Conservation (phyloP, 352 stramenopile genomes). For the Phytophthora sp. region DNA sequence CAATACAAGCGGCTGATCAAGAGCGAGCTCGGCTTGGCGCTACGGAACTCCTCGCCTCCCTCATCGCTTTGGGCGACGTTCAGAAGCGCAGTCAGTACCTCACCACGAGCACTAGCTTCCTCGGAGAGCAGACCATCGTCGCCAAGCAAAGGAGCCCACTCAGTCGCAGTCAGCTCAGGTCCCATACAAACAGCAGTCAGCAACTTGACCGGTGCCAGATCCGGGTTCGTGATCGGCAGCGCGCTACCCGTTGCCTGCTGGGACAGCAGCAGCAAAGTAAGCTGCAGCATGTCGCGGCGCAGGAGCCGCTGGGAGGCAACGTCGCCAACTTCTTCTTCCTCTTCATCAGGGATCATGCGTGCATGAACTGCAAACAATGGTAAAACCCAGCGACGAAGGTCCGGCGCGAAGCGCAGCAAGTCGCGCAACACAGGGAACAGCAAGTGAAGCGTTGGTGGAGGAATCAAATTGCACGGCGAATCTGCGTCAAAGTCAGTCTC, state of each 20-base stretch:
- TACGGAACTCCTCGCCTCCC: slow-evolving; percentile 42
- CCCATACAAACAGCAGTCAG: slow-evolving; percentile 66
- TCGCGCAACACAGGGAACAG: slow-evolving; percentile 76
- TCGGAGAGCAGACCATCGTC: slow-evolving; percentile 76
- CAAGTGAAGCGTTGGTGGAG: slow-evolving; percentile 79
- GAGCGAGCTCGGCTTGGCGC: slow-evolving; percentile 48
- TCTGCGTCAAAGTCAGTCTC: slow-evolving; percentile 79
- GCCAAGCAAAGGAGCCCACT: slow-evolving; percentile 77
- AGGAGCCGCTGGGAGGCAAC: slow-evolving; percentile 75
- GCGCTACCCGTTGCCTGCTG: slow-evolving; percentile 56
- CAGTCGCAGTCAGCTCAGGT: slow-evolving; percentile 52
- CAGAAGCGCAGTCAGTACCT: slow-evolving; percentile 65
- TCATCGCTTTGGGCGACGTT: slow-evolving; percentile 67
- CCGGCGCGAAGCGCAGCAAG: slow-evolving; percentile 54
- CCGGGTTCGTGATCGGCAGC: slow-evolving; percentile 69
- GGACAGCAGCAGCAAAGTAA: slow-evolving; percentile 66
- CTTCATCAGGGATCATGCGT: slow-evolving; percentile 88
- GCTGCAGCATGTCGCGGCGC: slow-evolving; percentile 76
- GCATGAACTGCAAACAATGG: slow-evolving; percentile 81
- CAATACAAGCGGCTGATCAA: slow-evolving; percentile 71
- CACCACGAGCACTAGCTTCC: slow-evolving; percentile 53
- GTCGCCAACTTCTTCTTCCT: slow-evolving; percentile 89
- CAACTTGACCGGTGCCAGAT: slow-evolving; percentile 59
- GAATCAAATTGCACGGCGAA: slow-evolving; percentile 66
- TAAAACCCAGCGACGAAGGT: slow-evolving; percentile 70